These are phyloP conservation scores for Teunomyces lycoperdinae DNA, from an alignment of 805 yeast species.

Conservation along the genomic window DNA sequence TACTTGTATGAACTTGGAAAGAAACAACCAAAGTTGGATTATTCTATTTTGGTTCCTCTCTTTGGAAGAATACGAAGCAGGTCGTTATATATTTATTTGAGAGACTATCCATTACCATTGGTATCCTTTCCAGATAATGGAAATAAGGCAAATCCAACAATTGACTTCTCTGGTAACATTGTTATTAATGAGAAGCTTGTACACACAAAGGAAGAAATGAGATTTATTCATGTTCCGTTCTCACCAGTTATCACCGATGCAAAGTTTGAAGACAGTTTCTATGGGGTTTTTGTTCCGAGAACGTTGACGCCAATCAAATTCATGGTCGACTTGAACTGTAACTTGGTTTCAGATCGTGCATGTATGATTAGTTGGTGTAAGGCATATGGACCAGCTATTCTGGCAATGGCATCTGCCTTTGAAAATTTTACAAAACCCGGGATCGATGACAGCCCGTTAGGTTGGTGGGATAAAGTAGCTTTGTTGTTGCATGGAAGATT, in stretches of 20 bases:
- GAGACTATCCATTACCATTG: constrained; percentile 59
- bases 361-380: constrained; percentile 64
- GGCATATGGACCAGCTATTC: constrained; percentile 57
- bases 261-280: constrained; percentile 44
- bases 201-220: constrained; percentile 39
- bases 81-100: constrained; percentile 41
- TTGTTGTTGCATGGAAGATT: constrained; percentile 53
- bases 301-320: constrained; percentile 64
- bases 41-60: constrained; percentile 55
- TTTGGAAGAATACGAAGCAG: constrained; percentile 44
- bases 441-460: constrained; percentile 43
- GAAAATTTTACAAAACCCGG: constrained; percentile 46
- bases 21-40: constrained; percentile 52
- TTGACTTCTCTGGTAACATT: constrained; percentile 42
- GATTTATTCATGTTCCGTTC: constrained; percentile 55
- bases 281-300: constrained; percentile 56
- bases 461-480: constrained; percentile 55
- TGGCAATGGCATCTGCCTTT: constrained; percentile 44
- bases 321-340: constrained; percentile 47
- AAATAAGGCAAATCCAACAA: constrained; percentile 21
- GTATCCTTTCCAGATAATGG: constrained; percentile 44
- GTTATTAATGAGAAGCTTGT: constrained; percentile 58
- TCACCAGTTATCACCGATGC: constrained; percentile 48
- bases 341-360: constrained; percentile 44
- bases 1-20: constrained; percentile 37